Conservation (phyloP, 1,139 yeast species). For the Ogataea hybrid region DNA sequence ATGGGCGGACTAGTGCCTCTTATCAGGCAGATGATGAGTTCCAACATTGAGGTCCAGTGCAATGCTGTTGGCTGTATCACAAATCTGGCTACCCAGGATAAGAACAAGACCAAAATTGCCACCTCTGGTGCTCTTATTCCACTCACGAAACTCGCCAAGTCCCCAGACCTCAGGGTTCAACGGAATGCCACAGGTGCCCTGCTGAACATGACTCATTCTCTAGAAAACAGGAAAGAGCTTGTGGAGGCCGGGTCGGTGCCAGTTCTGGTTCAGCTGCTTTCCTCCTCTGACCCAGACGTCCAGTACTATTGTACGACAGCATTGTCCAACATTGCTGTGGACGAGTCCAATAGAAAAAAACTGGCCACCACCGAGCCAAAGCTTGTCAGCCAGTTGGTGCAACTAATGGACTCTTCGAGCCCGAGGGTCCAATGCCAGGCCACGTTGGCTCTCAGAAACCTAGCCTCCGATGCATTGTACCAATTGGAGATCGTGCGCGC, state of each 20-base stretch:
- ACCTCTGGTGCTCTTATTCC: conserved; percentile 96
- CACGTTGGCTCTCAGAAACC: conserved; percentile 88
- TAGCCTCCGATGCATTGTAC: conserved; percentile 91
- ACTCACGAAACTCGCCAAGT: conserved; percentile 87
- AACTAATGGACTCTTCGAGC: conserved; percentile 83
- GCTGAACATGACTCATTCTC: conserved; percentile 96
- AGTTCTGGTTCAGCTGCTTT: conserved; percentile 82
- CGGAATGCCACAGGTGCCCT: conserved; percentile 98
- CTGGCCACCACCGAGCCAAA: conserved; percentile 93
- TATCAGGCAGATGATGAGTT: conserved; percentile 95
- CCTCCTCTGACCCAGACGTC: conserved; percentile 91
- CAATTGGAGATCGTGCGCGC: conserved; percentile 95
- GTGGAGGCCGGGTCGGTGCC: conserved; percentile 99
- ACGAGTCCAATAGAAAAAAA: conserved; percentile 83
- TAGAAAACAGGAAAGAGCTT: conserved; percentile 92
- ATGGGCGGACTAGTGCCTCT: conserved; percentile 98
- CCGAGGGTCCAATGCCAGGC: conserved; percentile 99
- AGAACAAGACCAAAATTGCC: conserved; percentile 92
- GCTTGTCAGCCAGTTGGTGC: conserved; percentile 81
- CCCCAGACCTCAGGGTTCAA: conserved; percentile 93
- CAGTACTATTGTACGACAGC: conserved; percentile 99
- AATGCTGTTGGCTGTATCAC: conserved; percentile 99
- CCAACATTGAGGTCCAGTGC: conserved; percentile 97
- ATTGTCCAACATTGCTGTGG: conserved; percentile 94
- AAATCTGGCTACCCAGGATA: conserved; percentile 97